Percentiles rank a stretch among this genome's conserved stretches.
Evolutionary conservation across 768 basidiomycete genomes (phyloP).

Genomic region (Pleurotus tuber-regium): DNA sequence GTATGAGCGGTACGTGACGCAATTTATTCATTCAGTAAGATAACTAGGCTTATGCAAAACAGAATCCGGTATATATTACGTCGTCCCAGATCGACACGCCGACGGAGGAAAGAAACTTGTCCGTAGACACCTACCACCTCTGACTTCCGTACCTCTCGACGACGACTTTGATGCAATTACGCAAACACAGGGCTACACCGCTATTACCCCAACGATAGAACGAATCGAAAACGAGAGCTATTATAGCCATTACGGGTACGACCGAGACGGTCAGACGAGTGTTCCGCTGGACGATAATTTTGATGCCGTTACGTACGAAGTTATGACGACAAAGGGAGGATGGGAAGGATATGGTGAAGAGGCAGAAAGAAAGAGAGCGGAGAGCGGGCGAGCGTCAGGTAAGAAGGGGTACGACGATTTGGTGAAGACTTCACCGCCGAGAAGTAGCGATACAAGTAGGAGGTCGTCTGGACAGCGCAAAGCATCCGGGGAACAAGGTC

Average conservation of each 20-base stretch:
- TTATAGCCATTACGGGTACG: constrained; percentile 9
- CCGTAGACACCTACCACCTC: constrained; percentile 35
- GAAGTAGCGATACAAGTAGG: background rate
- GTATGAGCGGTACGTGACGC: constrained; percentile 4
- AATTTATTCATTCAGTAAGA: background rate
- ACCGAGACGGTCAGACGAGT: constrained; percentile 17
- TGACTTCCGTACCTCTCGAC: constrained; percentile 35
- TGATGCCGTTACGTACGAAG: constrained; percentile 30
- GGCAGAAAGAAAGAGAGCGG: background rate
- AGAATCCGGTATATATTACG: constrained; percentile 37
- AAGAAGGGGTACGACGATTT: background rate
- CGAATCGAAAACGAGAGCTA: constrained; percentile 11
- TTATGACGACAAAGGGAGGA: constrained; percentile 14
- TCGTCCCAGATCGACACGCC: constrained; percentile 37
- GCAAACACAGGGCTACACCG: constrained; percentile 21
- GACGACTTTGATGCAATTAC: constrained; percentile 41
- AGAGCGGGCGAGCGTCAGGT: background rate
- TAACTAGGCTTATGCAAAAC: constrained; percentile 3
- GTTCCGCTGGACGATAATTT: constrained; percentile 37
- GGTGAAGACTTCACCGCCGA: background rate
- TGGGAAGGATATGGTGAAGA: background rate
- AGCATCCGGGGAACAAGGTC: too few relatives aligned
- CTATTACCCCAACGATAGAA: constrained; percentile 19
- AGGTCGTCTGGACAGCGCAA: background rate
- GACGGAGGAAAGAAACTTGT: constrained; percentile 31